These are phyloP conservation scores for Phytophthora pinifolia DNA, from an alignment of 352 stramenopile species.

Conservation along the genomic window DNA sequence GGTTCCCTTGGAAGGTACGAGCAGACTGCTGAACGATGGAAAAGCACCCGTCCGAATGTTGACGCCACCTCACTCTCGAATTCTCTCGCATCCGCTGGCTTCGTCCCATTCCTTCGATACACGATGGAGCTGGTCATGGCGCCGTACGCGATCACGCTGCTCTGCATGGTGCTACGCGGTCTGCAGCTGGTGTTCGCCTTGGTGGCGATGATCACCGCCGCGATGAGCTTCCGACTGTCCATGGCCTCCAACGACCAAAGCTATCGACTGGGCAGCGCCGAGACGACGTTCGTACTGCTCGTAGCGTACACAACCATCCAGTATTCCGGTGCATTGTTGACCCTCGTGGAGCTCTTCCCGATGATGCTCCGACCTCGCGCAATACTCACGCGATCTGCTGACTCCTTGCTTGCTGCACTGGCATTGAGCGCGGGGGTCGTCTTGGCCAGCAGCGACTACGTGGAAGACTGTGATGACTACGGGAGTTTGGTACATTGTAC, in stretches of 20 bases:
- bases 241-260: constrained; percentile 10
- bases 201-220: constrained; percentile 27
- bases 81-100: too few relatives aligned
- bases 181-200: constrained; percentile 36
- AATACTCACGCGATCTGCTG: constrained; percentile 27
- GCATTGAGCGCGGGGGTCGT: constrained; percentile 31
- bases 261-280: constrained; percentile 31
- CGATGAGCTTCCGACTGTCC: constrained; percentile 19
- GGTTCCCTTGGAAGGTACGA: constrained; percentile 3
- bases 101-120: background rate
- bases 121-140: constrained; percentile 21
- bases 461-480: constrained; percentile 35
- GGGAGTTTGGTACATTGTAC: constrained; percentile 34
- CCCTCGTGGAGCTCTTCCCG: constrained; percentile 34
- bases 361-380: constrained; percentile 30
- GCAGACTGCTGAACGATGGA: constrained; percentile 3
- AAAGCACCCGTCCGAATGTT: background rate
- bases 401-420: constrained; percentile 30
- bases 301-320: constrained; percentile 27
- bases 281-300: constrained; percentile 27
- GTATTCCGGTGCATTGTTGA: constrained; percentile 27
- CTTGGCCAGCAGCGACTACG: constrained; percentile 29
- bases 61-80: constrained; percentile 21
- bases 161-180: constrained; percentile 26
- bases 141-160: constrained; percentile 29